Evolutionary conservation across 2,329 filamentous ascomycete species (phyloP), one percentile per base, ranked within the genome.

Genomic region (Colletotrichum siamense): DNA sequence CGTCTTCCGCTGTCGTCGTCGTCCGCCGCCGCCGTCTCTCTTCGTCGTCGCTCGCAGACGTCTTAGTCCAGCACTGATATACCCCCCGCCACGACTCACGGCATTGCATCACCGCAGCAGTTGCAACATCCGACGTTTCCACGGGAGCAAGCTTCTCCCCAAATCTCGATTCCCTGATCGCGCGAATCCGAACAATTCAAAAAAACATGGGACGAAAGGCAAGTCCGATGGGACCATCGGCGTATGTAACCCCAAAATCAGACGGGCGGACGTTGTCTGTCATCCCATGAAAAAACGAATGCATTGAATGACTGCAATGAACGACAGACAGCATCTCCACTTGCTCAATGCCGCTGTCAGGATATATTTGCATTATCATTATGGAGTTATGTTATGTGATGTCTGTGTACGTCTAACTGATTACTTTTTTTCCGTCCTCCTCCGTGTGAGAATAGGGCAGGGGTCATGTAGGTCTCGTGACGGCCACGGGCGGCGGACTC

Each of bases 301-400:
- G 39, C 18, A 49, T 12, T 49, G 39, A 49, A 12, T n/a, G 9
- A 49, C 39, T 49, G 39, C 36, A 44, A 18, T 44, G 39, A 44
- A n/a, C 18, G 39, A 49, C 39, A 44, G 36, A 44, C 18, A 44
- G 39, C 39, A 49, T n/a, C 39, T 49, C 39, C 39, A 49, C 39
- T 49, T 49, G 39, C 15, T 57, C 52, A 57, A 57, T 57, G 52
- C 52, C n/a, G n/a, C 52, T 57, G 49, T 26, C 26, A 8, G 66
- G 36, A 62, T 52, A n/a, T n/a, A 30, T 30, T 52, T 55, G 36
- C 24, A 73, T 69, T 73, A 69, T 62, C 71, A 68, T 73, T 69
- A 61, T 30, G 59, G 15, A 34, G 59, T 62, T 61, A 39, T 64
- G 15, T 39, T 28, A 39, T n/a, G 39, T n/a, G 39, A n/a, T 49